Percentiles rank a stretch among this genome's conserved stretches.
phyloP scores from a whole-genome alignment of 495 filamentous ascomycete species.

The Penicillium taxi region DNA sequence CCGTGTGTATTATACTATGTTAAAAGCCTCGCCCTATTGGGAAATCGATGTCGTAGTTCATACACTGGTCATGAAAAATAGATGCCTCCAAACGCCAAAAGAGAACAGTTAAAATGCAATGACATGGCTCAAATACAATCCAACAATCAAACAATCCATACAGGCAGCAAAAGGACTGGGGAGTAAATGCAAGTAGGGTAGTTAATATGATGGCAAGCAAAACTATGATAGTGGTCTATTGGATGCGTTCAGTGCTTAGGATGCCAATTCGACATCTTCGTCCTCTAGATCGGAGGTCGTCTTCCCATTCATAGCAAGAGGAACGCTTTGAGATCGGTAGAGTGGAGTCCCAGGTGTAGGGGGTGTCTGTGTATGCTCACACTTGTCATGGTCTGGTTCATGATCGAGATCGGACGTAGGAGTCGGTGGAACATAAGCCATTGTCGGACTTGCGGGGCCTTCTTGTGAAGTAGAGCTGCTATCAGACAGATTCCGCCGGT shows the following conservation, averaged over 20 bases:
- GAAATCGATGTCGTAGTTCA: constrained; percentile 7
- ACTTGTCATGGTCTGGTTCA: constrained; percentile 16
- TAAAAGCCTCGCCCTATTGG: no score
- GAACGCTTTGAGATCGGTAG: constrained; percentile 33
- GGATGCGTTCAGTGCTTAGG: no score
- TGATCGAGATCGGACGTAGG: constrained; percentile 29
- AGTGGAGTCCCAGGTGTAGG: constrained; percentile 20
- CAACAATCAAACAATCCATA: background rate
- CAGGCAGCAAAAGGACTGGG: no score
- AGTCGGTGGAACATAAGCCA: constrained; percentile 42
- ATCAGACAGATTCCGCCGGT: constrained; percentile 36
- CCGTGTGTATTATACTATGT: no score
- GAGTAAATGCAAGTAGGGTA: no score
- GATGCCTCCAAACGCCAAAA: background rate
- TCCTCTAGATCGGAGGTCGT: constrained; percentile 10
- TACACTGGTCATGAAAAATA: background rate
- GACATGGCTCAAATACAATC: no score
- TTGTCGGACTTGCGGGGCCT: constrained; percentile 26
- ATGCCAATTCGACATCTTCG: constrained; percentile 5
- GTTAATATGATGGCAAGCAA: no score
- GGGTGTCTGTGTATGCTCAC: constrained; percentile 8
- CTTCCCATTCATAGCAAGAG: constrained; percentile 26
- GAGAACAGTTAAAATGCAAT: no score
- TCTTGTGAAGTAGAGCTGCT: constrained; percentile 30
- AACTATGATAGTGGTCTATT: no score